Evolutionary conservation across 2,329 filamentous ascomycete species (phyloP).

Genomic region (Setomelanomma holmii): DNA sequence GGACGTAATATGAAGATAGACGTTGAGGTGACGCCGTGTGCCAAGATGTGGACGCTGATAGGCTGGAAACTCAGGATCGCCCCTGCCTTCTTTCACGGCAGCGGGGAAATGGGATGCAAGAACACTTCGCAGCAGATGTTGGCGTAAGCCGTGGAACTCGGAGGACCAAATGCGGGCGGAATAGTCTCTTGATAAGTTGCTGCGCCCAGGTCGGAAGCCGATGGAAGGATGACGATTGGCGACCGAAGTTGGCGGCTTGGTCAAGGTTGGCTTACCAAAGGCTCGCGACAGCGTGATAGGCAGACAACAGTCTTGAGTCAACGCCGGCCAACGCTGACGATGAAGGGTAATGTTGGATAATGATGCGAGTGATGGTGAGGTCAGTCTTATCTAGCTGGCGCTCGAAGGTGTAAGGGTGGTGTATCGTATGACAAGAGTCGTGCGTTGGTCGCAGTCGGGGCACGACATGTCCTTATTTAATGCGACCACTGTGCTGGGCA

Average conservation of each 20-base stretch:
- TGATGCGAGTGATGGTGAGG: slow-evolving; percentile 19
- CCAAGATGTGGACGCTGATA: slow-evolving; percentile 37
- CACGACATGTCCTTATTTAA: slow-evolving; percentile 37
- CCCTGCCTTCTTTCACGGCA: slow-evolving; percentile 23
- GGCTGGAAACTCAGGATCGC: slow-evolving; percentile 21
- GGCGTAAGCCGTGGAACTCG: slow-evolving; percentile 19
- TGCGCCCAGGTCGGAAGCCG: slow-evolving; percentile 20
- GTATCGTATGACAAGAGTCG: slow-evolving; percentile 18
- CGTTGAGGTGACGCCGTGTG: slow-evolving; percentile 23
- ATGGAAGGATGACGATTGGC: slow-evolving; percentile 26
- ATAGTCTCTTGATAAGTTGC: slow-evolving; percentile 12
- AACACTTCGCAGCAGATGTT: slow-evolving; percentile 20
- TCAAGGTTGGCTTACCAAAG: slow-evolving; percentile 25
- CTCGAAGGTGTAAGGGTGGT: slow-evolving; percentile 10
- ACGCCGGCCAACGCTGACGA: slow-evolving; percentile 9
- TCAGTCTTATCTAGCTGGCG: slow-evolving; percentile 33
- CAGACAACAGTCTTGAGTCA: slow-evolving; percentile 11
- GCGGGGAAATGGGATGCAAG: slow-evolving; percentile 15
- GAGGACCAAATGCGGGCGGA: slow-evolving; percentile 10
- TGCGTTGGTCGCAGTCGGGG: slow-evolving; percentile 17
- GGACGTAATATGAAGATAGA: slow-evolving; percentile 25
- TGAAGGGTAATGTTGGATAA: not conserved
- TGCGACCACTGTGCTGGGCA: slow-evolving; percentile 38
- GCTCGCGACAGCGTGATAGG: slow-evolving; percentile 2
- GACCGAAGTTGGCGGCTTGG: slow-evolving; percentile 22